Percentiles rank a stretch among this genome's conserved stretches.
These are phyloP conservation scores for Nothopassalora personata DNA, from an alignment of 2,329 filamentous ascomycete genomes.

Conservation along the genomic window DNA sequence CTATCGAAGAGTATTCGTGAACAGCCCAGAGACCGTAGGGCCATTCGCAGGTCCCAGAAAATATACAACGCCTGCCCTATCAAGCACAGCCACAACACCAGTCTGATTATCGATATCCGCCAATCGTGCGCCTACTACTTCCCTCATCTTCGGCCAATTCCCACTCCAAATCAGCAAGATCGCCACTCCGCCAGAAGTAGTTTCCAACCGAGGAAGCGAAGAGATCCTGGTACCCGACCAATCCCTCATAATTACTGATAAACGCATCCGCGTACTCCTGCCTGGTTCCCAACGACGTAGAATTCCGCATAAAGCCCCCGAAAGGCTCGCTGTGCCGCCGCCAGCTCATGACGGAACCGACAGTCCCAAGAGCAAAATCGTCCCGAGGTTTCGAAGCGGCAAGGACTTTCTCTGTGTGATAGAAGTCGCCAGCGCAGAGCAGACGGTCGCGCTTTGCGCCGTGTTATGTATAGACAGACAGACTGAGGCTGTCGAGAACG, in stretches of 20 bases:
- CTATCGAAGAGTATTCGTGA: constrained; percentile 26
- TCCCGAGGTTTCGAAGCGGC: constrained; percentile 33
- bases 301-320: constrained; percentile 15
- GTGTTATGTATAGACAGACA: too few relatives aligned
- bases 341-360: constrained; percentile 31
- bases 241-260: constrained; percentile 6
- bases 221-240: constrained; percentile 33
- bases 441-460: constrained; percentile 41
- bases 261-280: constrained; percentile 10
- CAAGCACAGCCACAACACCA: constrained; percentile 22
- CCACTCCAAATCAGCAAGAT: constrained; percentile 14
- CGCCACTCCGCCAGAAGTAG: constrained; percentile 26
- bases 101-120: constrained; percentile 27
- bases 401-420: constrained; percentile 38
- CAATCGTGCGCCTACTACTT: constrained; percentile 18
- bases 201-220: constrained; percentile 28
- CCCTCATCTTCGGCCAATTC: constrained; percentile 28
- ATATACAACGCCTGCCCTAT: constrained; percentile 5
- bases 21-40: constrained; percentile 25
- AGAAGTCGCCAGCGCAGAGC: constrained; percentile 42
- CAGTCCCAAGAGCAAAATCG: constrained; percentile 34
- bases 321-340: constrained; percentile 13
- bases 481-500: constrained; percentile 32
- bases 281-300: constrained; percentile 11
- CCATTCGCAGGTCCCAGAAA: constrained; percentile 32